Conservation (phyloP, 1,139 yeast genomes). For the Taiozyma sp. region DNA sequence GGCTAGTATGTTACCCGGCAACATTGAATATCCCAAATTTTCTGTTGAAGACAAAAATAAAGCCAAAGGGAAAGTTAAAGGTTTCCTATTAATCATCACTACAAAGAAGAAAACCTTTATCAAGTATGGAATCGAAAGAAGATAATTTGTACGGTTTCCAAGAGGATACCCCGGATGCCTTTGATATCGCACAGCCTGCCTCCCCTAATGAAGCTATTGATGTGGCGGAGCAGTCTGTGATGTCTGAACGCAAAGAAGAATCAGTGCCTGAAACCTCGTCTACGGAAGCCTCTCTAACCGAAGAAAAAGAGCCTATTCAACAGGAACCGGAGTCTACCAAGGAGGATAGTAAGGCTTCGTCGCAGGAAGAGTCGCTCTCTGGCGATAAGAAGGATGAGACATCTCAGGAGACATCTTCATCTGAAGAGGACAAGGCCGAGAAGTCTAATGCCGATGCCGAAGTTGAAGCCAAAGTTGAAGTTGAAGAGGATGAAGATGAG, state of each 20-base stretch:
- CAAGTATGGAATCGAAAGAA: not conserved
- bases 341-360: not conserved
- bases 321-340: not conserved
- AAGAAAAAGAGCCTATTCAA: not conserved
- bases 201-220: not conserved
- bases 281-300: not conserved
- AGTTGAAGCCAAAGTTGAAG: not conserved
- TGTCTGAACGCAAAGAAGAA: not conserved
- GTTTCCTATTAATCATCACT: not conserved
- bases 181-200: not conserved
- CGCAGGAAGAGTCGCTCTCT: not conserved
- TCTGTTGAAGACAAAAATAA: not conserved
- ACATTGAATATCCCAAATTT: not conserved
- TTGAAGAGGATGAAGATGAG: conserved; percentile 14
- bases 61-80: not conserved
- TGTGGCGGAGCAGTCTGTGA: not conserved
- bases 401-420: not conserved
- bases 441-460: not conserved
- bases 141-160: conserved; percentile 5
- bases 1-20: not conserved
- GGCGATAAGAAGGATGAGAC: not conserved
- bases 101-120: not conserved
- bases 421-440: not conserved
- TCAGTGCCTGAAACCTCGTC: not conserved
- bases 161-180: conserved; percentile 1